Evolutionary conservation across 306 rosid genomes (phyloP).

Genomic region (Trifolium dubium): DNA sequence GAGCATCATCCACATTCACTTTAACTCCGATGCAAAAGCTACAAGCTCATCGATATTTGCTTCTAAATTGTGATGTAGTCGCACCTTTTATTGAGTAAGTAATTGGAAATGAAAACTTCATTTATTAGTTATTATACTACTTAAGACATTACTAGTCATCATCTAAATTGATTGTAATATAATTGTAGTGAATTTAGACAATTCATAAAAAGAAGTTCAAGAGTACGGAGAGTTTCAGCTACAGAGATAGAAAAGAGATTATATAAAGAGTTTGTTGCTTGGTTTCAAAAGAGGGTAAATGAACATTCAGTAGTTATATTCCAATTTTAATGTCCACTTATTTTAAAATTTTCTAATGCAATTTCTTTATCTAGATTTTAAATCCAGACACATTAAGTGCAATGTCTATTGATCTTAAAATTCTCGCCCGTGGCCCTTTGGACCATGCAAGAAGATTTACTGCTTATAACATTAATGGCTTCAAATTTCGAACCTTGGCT

Average conservation of each 20-base stretch:
- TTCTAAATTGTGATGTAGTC: slow-evolving; percentile 1
- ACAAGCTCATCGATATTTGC: slow-evolving; percentile 17
- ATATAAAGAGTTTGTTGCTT: background rate
- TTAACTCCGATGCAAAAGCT: background rate
- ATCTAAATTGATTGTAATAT: too few relatives aligned
- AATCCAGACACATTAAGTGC: background rate
- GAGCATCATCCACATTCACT: background rate
- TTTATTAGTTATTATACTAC: too few relatives aligned
- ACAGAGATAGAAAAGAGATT: background rate
- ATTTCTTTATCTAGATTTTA: too few relatives aligned
- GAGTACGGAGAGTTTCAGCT: background rate
- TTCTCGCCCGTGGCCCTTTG: background rate
- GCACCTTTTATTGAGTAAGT: too few relatives aligned
- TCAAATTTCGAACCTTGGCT: background rate
- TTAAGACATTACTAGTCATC: too few relatives aligned
- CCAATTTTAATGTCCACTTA: background rate
- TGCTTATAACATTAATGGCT: background rate
- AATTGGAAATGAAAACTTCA: too few relatives aligned
- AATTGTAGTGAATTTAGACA: background rate
- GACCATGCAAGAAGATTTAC: background rate
- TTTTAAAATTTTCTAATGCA: too few relatives aligned
- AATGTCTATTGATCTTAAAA: background rate
- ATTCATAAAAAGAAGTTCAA: background rate
- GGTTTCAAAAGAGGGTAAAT: background rate
- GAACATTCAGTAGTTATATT: too few relatives aligned